Conservation (phyloP, 2,329 filamentous ascomycete species). For the Fusarium buharicum region DNA sequence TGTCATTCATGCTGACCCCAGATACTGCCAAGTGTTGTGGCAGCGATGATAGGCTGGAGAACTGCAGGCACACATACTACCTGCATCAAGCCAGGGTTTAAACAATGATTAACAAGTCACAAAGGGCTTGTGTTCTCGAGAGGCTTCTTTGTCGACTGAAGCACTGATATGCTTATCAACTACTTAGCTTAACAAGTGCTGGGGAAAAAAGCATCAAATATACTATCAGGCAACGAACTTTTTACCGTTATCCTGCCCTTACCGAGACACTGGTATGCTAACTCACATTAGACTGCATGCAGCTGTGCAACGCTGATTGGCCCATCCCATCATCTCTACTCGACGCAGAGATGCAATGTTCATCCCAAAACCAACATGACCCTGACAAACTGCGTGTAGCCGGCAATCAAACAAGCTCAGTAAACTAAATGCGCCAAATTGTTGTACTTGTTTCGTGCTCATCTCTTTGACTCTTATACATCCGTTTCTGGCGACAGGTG, state of each 20-base stretch:
- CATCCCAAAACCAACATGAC: neutral
- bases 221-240: neutral
- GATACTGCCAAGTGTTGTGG: neutral
- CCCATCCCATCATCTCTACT: neutral
- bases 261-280: constrained; percentile 29
- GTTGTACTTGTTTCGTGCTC: neutral
- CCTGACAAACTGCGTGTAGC: neutral
- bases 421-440: neutral
- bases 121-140: neutral
- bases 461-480: neutral
- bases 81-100: constrained; percentile 13
- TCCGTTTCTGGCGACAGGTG: neutral
- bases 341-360: neutral
- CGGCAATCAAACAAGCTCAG: neutral
- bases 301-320: constrained; percentile 20
- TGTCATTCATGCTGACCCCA: constrained; percentile 20
- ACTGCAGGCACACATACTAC: constrained; percentile 29
- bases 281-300: constrained; percentile 34
- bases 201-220: neutral
- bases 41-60: constrained; percentile 17
- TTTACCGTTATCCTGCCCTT: constrained; percentile 13
- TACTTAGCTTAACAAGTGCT: neutral
- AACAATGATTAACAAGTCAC: neutral
- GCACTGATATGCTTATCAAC: neutral
- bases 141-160: neutral